Evolutionary conservation across 2,329 filamentous ascomycete species (phyloP).

Genomic region (Eutypella sp.): DNA sequence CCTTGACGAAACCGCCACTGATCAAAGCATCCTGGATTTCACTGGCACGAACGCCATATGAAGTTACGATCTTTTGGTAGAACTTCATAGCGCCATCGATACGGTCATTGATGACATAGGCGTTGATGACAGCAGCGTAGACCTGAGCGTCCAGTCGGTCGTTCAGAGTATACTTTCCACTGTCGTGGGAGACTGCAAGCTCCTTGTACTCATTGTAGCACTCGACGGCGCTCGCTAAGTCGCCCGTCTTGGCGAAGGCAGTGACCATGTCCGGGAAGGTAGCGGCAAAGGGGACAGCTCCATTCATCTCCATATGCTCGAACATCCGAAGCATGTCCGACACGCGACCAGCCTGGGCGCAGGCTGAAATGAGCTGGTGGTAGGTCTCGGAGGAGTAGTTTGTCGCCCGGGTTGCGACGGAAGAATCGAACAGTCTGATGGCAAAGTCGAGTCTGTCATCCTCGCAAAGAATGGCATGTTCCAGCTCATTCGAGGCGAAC

Average conservation of each 20-base stretch:
- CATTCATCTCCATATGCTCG: conserved; percentile 80
- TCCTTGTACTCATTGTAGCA: conserved; percentile 93
- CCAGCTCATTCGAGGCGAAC: conserved; percentile 78
- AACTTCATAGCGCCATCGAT: conserved; percentile 79
- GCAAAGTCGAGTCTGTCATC: conserved; percentile 84
- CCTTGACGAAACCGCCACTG: conserved; percentile 70
- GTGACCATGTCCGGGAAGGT: conserved; percentile 93
- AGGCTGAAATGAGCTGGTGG: conserved; percentile 78
- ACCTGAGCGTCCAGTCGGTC: conserved; percentile 76
- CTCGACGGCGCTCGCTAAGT: conserved; percentile 83
- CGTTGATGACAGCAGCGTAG: conserved; percentile 87
- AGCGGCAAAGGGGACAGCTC: conserved; percentile 68
- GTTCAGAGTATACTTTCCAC: conserved; percentile 61
- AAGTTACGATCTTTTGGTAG: conserved; percentile 69
- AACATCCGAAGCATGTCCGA: conserved; percentile 89
- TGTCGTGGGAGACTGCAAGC: conserved; percentile 79
- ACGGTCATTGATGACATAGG: conserved; percentile 79
- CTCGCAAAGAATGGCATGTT: conserved; percentile 79
- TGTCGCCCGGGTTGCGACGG: conserved; percentile 56
- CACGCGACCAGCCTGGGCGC: conserved; percentile 73
- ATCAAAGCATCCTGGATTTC: conserved; percentile 69
- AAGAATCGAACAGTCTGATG: conserved; percentile 77
- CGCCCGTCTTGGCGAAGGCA: conserved; percentile 78
- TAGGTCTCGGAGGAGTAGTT: conserved; percentile 80
- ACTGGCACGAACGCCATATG: conserved; percentile 52